Percentiles rank a stretch among this genome's conserved stretches.
phyloP scores from a whole-genome alignment of 768 basidiomycete genomes.

The Naganishia vaughanmartiniae region DNA sequence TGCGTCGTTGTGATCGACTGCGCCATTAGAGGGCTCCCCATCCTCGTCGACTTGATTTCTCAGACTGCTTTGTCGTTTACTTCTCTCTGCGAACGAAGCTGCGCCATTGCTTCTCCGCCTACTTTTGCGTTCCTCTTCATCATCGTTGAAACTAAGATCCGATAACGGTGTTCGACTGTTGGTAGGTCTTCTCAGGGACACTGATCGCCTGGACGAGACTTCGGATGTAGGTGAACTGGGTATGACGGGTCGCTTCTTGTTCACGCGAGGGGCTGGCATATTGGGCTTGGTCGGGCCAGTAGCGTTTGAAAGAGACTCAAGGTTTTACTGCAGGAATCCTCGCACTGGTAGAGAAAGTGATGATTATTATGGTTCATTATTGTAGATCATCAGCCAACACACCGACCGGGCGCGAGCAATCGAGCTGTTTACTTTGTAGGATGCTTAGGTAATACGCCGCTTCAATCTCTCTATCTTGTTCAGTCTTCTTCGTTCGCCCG shows the following conservation, averaged over 20 bases:
- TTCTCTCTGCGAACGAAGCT: constrained; percentile 8
- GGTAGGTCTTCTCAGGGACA: neutral
- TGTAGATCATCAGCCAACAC: too few relatives aligned
- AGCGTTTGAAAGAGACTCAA: neutral
- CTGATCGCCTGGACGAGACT: constrained; percentile 12
- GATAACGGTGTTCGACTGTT: neutral
- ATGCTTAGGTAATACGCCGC: too few relatives aligned
- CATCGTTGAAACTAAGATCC: constrained; percentile 9
- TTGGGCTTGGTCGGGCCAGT: neutral
- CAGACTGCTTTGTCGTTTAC: constrained; percentile 17
- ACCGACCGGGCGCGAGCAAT: too few relatives aligned
- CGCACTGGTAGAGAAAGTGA: too few relatives aligned
- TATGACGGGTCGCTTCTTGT: neutral
- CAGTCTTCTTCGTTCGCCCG: too few relatives aligned
- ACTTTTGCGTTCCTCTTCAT: constrained; percentile 11
- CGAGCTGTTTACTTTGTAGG: too few relatives aligned
- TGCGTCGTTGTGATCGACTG: neutral
- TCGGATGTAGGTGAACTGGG: constrained; percentile 14
- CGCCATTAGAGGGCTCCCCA: neutral
- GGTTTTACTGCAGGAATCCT: neutral
- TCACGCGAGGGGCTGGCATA: constrained; percentile 9
- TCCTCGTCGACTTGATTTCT: constrained; percentile 13
- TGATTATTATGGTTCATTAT: too few relatives aligned
- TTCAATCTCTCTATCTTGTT: too few relatives aligned
- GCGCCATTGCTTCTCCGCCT: constrained; percentile 12